Conservation (phyloP, 1,284 basidiomycete genomes). For the Cronartium quercuum region DNA sequence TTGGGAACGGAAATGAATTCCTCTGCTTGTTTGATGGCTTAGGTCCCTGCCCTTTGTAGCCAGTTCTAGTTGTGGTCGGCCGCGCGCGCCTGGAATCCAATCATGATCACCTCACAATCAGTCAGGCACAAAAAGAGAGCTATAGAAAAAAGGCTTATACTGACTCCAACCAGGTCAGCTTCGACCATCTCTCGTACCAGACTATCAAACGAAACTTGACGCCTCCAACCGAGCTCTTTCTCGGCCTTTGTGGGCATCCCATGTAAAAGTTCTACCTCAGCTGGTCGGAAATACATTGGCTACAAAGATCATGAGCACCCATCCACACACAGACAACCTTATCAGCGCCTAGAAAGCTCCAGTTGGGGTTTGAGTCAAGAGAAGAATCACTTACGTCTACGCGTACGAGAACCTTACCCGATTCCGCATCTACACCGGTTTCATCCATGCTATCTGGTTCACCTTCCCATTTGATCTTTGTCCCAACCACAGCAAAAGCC, state of each 20-base stretch:
- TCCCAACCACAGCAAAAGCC: constrained; percentile 64
- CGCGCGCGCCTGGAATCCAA: background rate
- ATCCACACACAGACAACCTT: constrained; percentile 17
- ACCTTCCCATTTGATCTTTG: constrained; percentile 69
- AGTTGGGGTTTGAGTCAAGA: constrained; percentile 48
- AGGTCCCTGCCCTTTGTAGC: background rate
- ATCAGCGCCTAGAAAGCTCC: background rate
- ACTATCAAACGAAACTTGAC: constrained; percentile 67
- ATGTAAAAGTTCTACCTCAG: constrained; percentile 82
- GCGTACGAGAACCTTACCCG: constrained; percentile 65
- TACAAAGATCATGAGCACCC: constrained; percentile 37
- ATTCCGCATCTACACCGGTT: constrained; percentile 63
- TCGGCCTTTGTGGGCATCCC: constrained; percentile 81
- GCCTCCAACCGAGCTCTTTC: constrained; percentile 73
- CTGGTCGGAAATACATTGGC: constrained; percentile 54
- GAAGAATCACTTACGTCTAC: constrained; percentile 65
- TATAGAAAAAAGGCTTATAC: background rate
- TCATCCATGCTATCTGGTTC: constrained; percentile 60
- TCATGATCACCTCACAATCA: background rate
- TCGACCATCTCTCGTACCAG: constrained; percentile 83
- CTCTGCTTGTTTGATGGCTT: no score
- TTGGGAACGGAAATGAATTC: no score
- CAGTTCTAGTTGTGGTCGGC: background rate
- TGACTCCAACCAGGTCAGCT: constrained; percentile 57
- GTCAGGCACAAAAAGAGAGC: background rate